Evolutionary conservation across 495 filamentous ascomycete species (phyloP).

Genomic region (Aspergillus diversus): DNA sequence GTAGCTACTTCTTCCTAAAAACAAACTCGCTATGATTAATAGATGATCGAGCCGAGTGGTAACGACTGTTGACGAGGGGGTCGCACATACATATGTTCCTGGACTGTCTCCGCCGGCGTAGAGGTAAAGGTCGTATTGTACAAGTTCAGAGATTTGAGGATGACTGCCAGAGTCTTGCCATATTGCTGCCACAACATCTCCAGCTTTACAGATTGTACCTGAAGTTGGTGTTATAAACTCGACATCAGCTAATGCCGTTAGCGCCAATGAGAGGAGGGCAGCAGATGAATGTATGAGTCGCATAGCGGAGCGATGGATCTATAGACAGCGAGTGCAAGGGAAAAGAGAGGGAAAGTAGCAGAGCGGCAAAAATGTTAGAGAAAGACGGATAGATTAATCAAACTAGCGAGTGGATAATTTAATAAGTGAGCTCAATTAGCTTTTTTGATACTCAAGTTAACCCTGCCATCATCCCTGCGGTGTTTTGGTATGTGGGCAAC

Average conservation of each 20-base stretch:
- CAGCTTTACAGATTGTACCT: conserved; percentile 52
- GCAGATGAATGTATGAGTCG: conserved; percentile 36
- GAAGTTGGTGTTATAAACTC: conserved; percentile 43
- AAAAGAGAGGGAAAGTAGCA: neutral
- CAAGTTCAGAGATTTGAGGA: conserved; percentile 54
- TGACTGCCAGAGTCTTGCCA: conserved; percentile 62
- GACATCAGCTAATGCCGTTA: conserved; percentile 57
- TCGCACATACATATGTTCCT: conserved; percentile 42
- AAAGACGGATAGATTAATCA: neutral
- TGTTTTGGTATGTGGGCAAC: conserved; percentile 17
- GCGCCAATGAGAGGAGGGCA: conserved; percentile 46
- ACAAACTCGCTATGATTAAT: conserved; percentile 5
- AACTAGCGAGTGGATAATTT: neutral
- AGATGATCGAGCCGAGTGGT: neutral
- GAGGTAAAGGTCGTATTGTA: conserved; percentile 63
- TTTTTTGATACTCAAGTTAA: neutral
- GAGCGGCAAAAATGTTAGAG: neutral
- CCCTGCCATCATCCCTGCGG: conserved; percentile 21
- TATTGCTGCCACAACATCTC: conserved; percentile 53
- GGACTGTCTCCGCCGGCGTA: conserved; percentile 64
- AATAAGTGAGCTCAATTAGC: conserved; percentile 4
- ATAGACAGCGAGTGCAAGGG: neutral
- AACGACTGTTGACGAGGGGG: neutral
- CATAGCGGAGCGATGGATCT: conserved; percentile 34
- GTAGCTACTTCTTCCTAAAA: conserved; percentile 47